Conservation (phyloP, 192 early-diverging fungal genomes). For the Backusella australiensis region DNA sequence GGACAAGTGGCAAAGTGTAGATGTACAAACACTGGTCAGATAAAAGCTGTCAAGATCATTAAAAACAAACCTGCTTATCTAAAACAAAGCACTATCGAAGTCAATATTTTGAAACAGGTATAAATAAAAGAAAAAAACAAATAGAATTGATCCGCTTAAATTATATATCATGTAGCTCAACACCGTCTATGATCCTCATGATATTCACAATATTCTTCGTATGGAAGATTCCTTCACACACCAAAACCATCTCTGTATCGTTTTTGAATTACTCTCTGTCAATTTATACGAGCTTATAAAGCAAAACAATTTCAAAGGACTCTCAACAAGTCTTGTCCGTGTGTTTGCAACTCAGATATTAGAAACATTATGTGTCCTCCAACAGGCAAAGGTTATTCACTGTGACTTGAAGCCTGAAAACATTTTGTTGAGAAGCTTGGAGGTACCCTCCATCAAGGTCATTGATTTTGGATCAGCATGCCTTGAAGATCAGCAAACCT, state of each 20-base stretch:
- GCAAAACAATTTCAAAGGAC: constrained; percentile 92
- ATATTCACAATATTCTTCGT: constrained; percentile 86
- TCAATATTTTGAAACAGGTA: constrained; percentile 85
- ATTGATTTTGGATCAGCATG: constrained; percentile 99
- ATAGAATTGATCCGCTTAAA: neutral
- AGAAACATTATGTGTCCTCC: constrained; percentile 82
- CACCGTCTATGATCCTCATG: constrained; percentile 76
- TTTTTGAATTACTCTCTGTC: constrained; percentile 94
- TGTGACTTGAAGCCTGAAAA: constrained; percentile 99
- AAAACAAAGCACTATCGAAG: constrained; percentile 95
- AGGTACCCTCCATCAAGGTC: constrained; percentile 92
- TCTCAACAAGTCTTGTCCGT: constrained; percentile 87
- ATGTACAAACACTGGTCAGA: constrained; percentile 82
- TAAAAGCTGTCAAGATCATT: constrained; percentile 94
- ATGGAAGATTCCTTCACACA: constrained; percentile 91
- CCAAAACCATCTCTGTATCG: constrained; percentile 89
- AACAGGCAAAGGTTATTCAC: constrained; percentile 89
- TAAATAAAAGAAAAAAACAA: constrained; percentile 4
- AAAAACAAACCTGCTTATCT: constrained; percentile 98
- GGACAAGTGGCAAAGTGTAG: constrained; percentile 97
- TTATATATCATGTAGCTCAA: constrained; percentile 63
- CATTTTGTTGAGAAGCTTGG: constrained; percentile 84
- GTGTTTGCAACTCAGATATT: constrained; percentile 91
- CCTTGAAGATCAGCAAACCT: constrained; percentile 87
- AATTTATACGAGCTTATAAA: constrained; percentile 98